Conservation (phyloP, 2,329 filamentous ascomycete species). For the Rhynchosporium secalis region DNA sequence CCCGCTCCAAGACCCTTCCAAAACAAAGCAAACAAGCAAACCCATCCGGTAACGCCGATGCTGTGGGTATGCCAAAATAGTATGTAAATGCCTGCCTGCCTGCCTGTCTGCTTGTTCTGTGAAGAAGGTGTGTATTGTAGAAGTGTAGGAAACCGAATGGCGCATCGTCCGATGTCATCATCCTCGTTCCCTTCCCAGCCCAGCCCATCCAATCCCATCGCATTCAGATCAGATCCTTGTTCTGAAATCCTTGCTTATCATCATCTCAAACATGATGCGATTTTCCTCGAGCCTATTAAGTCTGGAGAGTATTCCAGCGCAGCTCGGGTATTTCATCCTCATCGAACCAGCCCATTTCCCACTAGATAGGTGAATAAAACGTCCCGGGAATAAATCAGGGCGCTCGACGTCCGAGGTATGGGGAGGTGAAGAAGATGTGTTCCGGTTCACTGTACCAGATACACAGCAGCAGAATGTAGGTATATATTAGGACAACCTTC, state of each 20-base stretch:
- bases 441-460: constrained; percentile 24
- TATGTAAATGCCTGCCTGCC: constrained; percentile 19
- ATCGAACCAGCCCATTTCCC: constrained; percentile 10
- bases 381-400: constrained; percentile 25
- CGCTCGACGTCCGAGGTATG: constrained; percentile 28
- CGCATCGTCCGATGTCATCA: constrained; percentile 15
- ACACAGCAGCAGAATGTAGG: constrained; percentile 25
- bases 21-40: constrained; percentile 12
- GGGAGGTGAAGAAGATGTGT: constrained; percentile 20
- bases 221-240: constrained; percentile 13
- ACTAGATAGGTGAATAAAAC: constrained; percentile 19
- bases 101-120: neutral
- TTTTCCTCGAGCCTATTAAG: constrained; percentile 19
- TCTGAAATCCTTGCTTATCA: neutral
- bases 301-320: constrained; percentile 18
- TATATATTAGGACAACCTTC: constrained; percentile 25
- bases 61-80: constrained; percentile 29
- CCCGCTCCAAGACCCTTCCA: neutral
- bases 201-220: neutral
- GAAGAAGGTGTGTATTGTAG: constrained; percentile 5
- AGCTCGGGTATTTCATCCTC: constrained; percentile 21
- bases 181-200: constrained; percentile 11
- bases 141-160: constrained; percentile 6
- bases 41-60: constrained; percentile 32
- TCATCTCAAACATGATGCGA: constrained; percentile 12